Evolutionary conservation across 2,329 filamentous ascomycete species (phyloP), one percentile per base, ranked within the genome.

Genomic region (Nannizziopsis barbatae): DNA sequence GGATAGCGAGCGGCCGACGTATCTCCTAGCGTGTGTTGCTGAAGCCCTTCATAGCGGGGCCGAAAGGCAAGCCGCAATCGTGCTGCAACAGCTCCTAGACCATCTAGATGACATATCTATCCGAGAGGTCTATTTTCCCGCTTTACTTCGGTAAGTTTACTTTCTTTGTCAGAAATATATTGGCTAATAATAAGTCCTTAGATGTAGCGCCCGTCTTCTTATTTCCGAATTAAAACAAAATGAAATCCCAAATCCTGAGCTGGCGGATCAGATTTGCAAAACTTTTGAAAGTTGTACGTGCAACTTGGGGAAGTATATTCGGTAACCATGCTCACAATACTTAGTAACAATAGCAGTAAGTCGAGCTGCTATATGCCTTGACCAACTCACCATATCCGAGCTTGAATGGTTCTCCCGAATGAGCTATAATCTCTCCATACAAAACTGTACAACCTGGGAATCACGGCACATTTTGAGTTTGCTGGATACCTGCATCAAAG

Each of bases 321-420:
- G 20, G 14, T 35, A n/a, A n/a, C 2, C 15, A 12, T 20, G 22
- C 33, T 44, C 56, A 53, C 1, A 3, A 66, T 67, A 65, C 63
- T 72, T 73, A 14, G 62, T 65, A 1, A 67, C 69, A 37, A 67
- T 71, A 18, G 73, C 64, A 50, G 64, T 61, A 14, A 66, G 58
- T 2, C 68, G 59, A 45, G 68, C 68, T 53, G 61, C 57, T 36
- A 57, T 67, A 14, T 70, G 68, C 7, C 63, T 65, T 30, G 76
- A 65, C 52, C 50, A 73, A 1, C 87, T 88, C 58, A 76, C 74
- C 0, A 50, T 73, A 0, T 62, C 71, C 2, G 87, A 95, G 57
- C 70, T 93, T 2, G 76, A 89, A 55, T 94, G 87, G 87, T 89
- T 94, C 61, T 83, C 81, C 33, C 81, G 81, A 53, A 90, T 85